Evolutionary conservation across 2,329 filamentous ascomycete genomes (phyloP), one percentile per base, ranked within the genome.

Genomic region (Calonectria leucothoes): DNA sequence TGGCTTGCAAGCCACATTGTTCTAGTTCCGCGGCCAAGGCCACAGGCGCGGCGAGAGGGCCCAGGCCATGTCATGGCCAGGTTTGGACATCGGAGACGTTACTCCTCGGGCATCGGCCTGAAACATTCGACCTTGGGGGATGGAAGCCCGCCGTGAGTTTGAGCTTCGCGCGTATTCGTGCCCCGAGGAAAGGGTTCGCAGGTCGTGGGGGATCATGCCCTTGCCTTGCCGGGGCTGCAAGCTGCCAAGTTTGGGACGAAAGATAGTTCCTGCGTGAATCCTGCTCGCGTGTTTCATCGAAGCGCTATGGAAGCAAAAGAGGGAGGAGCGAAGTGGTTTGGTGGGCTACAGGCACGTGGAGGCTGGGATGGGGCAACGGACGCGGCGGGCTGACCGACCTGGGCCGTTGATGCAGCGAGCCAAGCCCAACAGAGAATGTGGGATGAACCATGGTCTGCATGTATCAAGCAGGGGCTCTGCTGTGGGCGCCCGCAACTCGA

Each of bases 391-490:
- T 73, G 73, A 69, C 74, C 69, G 59, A 72, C 66, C 72, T 70
- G 72, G 70, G 61, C 67, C 45, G 49, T 68, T 69, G 64, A 48
- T 74, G 72, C 76, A 77, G 76, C 70, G 61, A 75, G 72, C 79
- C 78, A 80, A 73, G 51, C 78, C 76, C 55, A 33, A 80, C 76
- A 29, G 57, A 80, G 79, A 57, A 80, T 78, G 74, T 75, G 71
- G 59, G 68, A 76, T 74, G 75, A 80, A 77, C 76, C 78, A 77
- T 80, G 74, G 66, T 25, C 69, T 70, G 71, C 61, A 59, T 66
- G 37, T 55, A 63, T 63, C 74, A 75, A 66, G 69, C 70, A 66
- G 59, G 71, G 69, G 69, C 39, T 52, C 71, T 45, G 68, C 63
- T 65, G 75, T 55, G 66, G 33, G 49, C 15, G 45, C 42, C 42